phyloP scores from a whole-genome alignment of 2,329 filamentous ascomycete species.

The Aplosporella prunicola region DNA sequence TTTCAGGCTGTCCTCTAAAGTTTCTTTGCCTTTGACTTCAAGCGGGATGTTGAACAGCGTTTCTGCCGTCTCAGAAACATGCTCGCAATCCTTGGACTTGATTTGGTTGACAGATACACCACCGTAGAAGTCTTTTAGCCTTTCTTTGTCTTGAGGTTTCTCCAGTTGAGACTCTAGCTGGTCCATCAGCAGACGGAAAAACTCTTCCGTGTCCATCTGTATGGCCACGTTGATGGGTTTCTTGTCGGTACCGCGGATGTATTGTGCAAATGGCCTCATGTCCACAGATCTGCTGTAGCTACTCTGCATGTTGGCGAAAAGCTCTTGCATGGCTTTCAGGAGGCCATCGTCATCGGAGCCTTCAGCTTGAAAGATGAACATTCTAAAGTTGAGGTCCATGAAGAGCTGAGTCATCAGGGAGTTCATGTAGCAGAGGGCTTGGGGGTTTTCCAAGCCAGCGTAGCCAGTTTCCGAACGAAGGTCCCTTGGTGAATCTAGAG shows the following conservation, averaged over 20 bases:
- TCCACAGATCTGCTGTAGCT: constrained; percentile 65
- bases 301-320: constrained; percentile 83
- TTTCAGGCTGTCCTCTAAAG: constrained; percentile 74
- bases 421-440: constrained; percentile 96
- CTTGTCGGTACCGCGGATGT: constrained; percentile 75
- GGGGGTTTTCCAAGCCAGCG: constrained; percentile 81
- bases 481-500: constrained; percentile 40
- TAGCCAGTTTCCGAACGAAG: constrained; percentile 74
- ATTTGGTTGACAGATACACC: constrained; percentile 91
- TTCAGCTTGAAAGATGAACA: constrained; percentile 59
- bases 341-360: constrained; percentile 50
- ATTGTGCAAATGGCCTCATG: constrained; percentile 60
- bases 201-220: constrained; percentile 98
- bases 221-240: constrained; percentile 72
- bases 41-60: constrained; percentile 92
- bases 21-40: constrained; percentile 86
- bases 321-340: constrained; percentile 64
- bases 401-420: constrained; percentile 89
- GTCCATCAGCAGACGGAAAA: constrained; percentile 89
- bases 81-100: constrained; percentile 86
- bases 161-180: constrained; percentile 77
- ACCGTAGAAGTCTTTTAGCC: constrained; percentile 76
- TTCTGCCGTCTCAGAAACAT: constrained; percentile 84
- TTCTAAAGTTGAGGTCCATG: constrained; percentile 84
- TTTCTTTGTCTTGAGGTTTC: constrained; percentile 56